Evolutionary conservation across 345 rosid genomes (phyloP).

Genomic region (Salix exigua): DNA sequence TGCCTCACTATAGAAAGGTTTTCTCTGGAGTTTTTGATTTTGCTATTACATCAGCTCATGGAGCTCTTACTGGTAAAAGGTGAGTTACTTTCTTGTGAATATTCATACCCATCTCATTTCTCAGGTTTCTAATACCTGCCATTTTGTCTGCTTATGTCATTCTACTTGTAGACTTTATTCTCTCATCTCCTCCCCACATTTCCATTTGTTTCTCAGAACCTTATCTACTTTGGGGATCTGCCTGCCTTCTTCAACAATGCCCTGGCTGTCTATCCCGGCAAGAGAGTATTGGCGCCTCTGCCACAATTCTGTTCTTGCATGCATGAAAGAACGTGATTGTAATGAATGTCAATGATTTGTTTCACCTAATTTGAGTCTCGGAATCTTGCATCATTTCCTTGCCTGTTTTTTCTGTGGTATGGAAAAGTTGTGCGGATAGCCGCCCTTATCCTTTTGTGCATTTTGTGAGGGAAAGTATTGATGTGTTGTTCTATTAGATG

Average conservation of each 20-base stretch:
- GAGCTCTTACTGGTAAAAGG: constrained; percentile 80
- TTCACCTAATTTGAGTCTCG: background rate
- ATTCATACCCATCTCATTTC: background rate
- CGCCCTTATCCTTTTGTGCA: no score
- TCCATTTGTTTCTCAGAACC: constrained; percentile 36
- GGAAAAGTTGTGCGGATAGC: no score
- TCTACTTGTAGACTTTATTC: background rate
- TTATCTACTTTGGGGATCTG: constrained; percentile 40
- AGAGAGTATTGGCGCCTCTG: constrained; percentile 67
- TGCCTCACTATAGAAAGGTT: constrained; percentile 57
- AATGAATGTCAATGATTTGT: background rate
- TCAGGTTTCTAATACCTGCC: background rate
- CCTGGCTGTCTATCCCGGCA: constrained; percentile 60
- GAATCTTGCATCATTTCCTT: background rate
- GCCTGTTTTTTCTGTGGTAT: background rate
- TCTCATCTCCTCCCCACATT: background rate
- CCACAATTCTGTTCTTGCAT: constrained; percentile 44
- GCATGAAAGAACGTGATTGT: background rate
- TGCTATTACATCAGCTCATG: constrained; percentile 47
- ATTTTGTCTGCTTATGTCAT: background rate
- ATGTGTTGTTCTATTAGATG: no score
- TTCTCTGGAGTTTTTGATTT: constrained; percentile 51
- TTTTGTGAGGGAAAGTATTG: no score
- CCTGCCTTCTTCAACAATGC: constrained; percentile 54
- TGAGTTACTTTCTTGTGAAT: constrained; percentile 12